Base-by-base conservation (phyloP, 495 filamentous ascomycete species). In the Trichoderma orchidacearum region DNA sequence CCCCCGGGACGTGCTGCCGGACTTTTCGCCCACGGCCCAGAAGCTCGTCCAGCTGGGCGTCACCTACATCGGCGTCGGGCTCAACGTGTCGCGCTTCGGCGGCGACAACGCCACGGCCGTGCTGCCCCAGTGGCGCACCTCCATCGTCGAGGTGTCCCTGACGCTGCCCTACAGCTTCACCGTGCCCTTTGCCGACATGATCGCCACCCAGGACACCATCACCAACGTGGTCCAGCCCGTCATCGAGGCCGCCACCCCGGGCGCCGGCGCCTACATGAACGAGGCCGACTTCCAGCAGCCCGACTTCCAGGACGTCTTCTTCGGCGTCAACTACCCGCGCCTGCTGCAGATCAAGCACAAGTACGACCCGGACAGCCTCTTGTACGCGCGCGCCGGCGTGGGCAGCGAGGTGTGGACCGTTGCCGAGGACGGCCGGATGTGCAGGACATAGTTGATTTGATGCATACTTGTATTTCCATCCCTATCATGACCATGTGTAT, bases 81-180 rank as follows among this genome's bases (percentile, higher is more conserved):
- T 56, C 18, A 64, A 70, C 55, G 62, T 68, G 4, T 56, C 72
- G 51, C 69, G 69, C 2, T 73, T 79, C 1, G 62, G 66, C 3
- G 67, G 69, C 5, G 70, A 73, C 34, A 65, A 36, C 23, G 72
- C 67, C 54, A 82, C 82, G 60, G 66, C 80, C 1, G 77, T 85
- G 1, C 65, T 79, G 5, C 81, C 80, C 5, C 77, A 76, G 4
- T 84, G 81, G 80, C 72, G 83, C n/a, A 48, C 60, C 5, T 57
- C 59, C 30, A 68, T 57, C 27, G 41, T 30, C 41, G 34, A 31
- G 30, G 30, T 8, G 11, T 38, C 28, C 29, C 51, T 50, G 17
- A 59, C 31, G 28, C 53, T 61, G 9, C 57, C 61, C 8, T 62
- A 57, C 60, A 60, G 51, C 55, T 61, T 51, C 48, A 35, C 50